Percentiles rank a stretch among this genome's conserved stretches.
Evolutionary conservation across 2,329 filamentous ascomycete genomes (phyloP).

Genomic region (Penicillium sp.): DNA sequence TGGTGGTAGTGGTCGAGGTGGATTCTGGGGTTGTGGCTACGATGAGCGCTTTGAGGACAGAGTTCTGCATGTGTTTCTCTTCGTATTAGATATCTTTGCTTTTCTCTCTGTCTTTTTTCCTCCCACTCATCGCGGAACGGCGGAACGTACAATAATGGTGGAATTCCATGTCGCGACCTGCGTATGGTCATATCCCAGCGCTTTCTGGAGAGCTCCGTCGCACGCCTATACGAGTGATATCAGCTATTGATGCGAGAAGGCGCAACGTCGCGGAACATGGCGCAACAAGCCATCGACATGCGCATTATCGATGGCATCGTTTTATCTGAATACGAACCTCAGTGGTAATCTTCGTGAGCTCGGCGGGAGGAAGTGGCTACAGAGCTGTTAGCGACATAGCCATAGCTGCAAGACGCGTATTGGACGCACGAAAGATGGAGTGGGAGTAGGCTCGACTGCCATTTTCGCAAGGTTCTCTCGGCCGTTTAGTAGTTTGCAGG

Average conservation of each 20-base stretch:
- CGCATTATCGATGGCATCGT: neutral
- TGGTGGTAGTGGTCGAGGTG: neutral
- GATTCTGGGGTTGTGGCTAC: constrained; percentile 36
- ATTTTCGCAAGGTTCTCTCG: constrained; percentile 2
- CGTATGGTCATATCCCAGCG: constrained; percentile 79
- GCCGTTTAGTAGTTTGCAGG: neutral
- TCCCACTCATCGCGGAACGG: neutral
- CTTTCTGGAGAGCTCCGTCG: constrained; percentile 67
- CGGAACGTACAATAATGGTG: constrained; percentile 72
- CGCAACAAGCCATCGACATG: neutral
- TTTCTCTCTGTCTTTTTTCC: neutral
- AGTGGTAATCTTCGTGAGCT: constrained; percentile 79
- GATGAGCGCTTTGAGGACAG: constrained; percentile 40
- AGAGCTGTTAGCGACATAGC: constrained; percentile 1
- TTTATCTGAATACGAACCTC: constrained; percentile 57
- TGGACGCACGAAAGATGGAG: constrained; percentile 14
- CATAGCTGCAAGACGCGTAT: constrained; percentile 1
- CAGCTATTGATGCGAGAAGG: neutral
- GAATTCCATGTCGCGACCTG: constrained; percentile 88
- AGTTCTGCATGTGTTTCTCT: constrained; percentile 25
- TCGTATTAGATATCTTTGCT: neutral
- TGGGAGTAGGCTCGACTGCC: constrained; percentile 15
- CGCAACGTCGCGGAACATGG: neutral
- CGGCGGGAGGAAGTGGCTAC: constrained; percentile 70
- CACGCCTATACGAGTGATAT: constrained; percentile 61